A percentile compares a stretch with the other conserved stretches of the same genome.
Conservation (phyloP, 805 yeast species). For the Hanseniaspora mollemarum region DNA sequence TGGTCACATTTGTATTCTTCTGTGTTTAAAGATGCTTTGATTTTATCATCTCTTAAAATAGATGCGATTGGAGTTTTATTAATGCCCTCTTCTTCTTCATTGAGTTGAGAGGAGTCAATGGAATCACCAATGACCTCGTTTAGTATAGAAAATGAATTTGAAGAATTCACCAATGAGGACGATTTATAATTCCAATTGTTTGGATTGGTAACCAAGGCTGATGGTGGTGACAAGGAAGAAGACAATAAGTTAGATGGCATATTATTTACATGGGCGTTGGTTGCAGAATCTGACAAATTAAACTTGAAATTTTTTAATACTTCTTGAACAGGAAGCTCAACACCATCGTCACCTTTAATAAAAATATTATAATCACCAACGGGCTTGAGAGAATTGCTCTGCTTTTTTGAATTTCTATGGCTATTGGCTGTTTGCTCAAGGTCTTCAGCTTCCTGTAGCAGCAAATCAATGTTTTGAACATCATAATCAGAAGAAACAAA, state of each 20-base stretch:
- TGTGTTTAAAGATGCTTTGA: not conserved
- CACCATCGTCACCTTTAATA: slow-evolving; percentile 14
- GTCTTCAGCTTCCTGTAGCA: slow-evolving; percentile 15
- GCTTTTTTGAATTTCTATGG: not conserved
- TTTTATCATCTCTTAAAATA: slow-evolving; percentile 5
- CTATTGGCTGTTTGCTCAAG: not conserved
- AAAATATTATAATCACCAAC: slow-evolving; percentile 15
- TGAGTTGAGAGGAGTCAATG: not conserved
- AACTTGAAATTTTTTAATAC: slow-evolving; percentile 11
- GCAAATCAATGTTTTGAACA: slow-evolving; percentile 5
- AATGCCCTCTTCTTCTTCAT: not conserved
- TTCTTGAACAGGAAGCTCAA: slow-evolving; percentile 15
- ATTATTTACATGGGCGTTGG: not conserved
- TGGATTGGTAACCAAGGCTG: not conserved
- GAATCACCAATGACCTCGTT: not conserved
- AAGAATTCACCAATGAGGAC: not conserved
- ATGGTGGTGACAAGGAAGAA: not conserved
- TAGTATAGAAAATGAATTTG: not conserved
- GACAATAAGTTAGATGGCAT: not conserved
- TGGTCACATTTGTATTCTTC: slow-evolving; percentile 15
- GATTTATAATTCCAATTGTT: not conserved
- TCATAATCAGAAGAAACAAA: slow-evolving; percentile 13
- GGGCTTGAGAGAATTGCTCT: not conserved
- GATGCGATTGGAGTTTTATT: not conserved
- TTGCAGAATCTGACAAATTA: not conserved